Percentiles rank a stretch among this genome's conserved stretches.
Evolutionary conservation across 2,329 filamentous ascomycete genomes (phyloP).

Genomic region (Xylaria sp.): DNA sequence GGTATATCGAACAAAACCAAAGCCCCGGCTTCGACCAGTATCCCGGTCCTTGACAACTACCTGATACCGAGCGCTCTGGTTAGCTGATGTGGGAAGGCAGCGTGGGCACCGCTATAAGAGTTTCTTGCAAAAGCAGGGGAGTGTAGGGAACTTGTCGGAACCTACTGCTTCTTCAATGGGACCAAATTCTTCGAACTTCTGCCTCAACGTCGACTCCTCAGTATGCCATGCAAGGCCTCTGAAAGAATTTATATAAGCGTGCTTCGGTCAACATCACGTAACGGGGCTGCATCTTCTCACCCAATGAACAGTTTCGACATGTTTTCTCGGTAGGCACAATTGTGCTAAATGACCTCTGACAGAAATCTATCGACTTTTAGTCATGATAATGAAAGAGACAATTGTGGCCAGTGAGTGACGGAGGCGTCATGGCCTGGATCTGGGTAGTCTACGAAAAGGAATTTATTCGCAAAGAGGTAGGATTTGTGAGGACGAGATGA

Average conservation of each 20-base stretch:
- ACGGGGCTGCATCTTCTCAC: slow-evolving; percentile 63
- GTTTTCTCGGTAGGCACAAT: slow-evolving; percentile 36
- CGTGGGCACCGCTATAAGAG: not conserved
- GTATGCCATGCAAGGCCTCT: slow-evolving; percentile 99
- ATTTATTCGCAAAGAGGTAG: too few relatives aligned
- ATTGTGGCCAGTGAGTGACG: not conserved
- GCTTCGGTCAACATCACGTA: slow-evolving; percentile 14
- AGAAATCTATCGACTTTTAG: not conserved
- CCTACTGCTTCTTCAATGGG: slow-evolving; percentile 93
- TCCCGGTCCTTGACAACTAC: slow-evolving; percentile 98
- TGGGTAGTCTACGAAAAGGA: not conserved
- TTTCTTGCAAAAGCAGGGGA: not conserved
- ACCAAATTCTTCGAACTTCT: slow-evolving; percentile 93
- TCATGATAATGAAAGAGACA: not conserved
- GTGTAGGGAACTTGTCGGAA: slow-evolving; percentile 38
- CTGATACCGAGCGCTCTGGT: slow-evolving; percentile 52
- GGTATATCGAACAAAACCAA: slow-evolving; percentile 92
- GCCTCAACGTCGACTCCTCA: slow-evolving; percentile 81
- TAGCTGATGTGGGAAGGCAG: not conserved
- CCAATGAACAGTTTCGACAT: slow-evolving; percentile 98
- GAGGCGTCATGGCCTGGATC: not conserved
- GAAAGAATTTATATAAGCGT: slow-evolving; percentile 23
- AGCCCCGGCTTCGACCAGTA: slow-evolving; percentile 94
- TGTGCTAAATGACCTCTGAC: not conserved
- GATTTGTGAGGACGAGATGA: not conserved